Evolutionary conservation across 176 grass and related monocot species (phyloP), one percentile per base, ranked within the genome.

Genomic region (Dendrocalamus sinicus): DNA sequence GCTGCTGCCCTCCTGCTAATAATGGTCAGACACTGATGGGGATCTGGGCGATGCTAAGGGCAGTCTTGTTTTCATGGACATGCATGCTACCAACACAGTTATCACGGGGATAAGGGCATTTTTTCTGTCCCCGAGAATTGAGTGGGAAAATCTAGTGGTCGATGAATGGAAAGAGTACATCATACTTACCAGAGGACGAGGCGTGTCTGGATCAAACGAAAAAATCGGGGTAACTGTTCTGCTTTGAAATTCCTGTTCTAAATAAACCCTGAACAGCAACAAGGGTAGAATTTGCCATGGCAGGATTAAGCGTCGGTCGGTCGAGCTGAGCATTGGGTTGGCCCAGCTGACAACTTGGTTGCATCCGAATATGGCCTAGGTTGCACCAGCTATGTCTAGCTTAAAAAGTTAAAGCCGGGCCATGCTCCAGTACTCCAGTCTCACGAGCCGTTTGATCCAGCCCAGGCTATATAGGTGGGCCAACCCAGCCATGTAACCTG

Each of bases 11-110:
- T 22, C 82, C 72, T 72, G 73, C 65, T 90, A 72, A 86, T 52
- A 54, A 57, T 78, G 72, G 47, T 50, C 89, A 83, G 83, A 72
- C 78, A 78, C 7, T 78, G 73, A 67, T 90, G 74, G 57, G 72
- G 73, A 90, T 86, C 57, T 57, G 84, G 66, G 73, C 72, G 43
- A 67, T 67, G 69, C 57, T 65, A 67, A 75, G 28, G 28, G 51
- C 24, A 61, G 46, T 51, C 30, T 44, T 23, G n/a, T 53, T 88
- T 77, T n/a, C 72, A 50, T 9, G 52, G 73, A 62, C 28, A 83
- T 58, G 8, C 55, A 74, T 58, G 20, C 55, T 10, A 58, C 55
- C 55, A n/a, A 58, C 20, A n/a, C 55, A 55, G 53, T 20, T 20
- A 55, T 55, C 53, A 2, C 17, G 19, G 53, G 22, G 58, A 60